Evolutionary conservation across 176 grass and related monocot genomes (phyloP).

Genomic region (Phoenix dactylifera): DNA sequence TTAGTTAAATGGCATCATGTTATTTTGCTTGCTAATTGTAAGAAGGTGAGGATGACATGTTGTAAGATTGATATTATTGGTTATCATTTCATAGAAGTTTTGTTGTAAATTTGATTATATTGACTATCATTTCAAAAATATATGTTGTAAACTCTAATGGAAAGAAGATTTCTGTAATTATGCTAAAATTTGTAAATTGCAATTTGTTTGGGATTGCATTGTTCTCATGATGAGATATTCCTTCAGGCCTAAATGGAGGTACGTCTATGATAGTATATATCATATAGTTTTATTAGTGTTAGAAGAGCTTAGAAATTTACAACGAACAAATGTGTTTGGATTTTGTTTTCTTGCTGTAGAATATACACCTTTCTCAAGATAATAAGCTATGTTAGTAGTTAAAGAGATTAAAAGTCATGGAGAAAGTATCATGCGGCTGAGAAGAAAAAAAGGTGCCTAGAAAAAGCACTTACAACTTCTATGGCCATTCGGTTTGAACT

Average conservation of each 20-base stretch:
- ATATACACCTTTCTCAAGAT: not conserved
- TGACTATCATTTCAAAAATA: too few relatives aligned
- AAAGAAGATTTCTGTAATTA: too few relatives aligned
- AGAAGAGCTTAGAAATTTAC: conserved; percentile 2
- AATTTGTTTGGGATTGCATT: conserved; percentile 68
- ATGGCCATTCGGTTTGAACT: conserved; percentile 57
- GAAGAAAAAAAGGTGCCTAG: conserved; percentile 64
- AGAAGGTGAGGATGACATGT: too few relatives aligned
- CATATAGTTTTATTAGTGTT: conserved; percentile 16
- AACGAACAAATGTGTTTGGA: conserved; percentile 22
- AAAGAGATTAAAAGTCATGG: conserved; percentile 31
- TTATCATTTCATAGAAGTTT: too few relatives aligned
- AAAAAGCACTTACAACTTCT: conserved; percentile 66
- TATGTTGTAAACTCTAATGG: too few relatives aligned
- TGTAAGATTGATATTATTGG: too few relatives aligned
- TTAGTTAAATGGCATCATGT: too few relatives aligned
- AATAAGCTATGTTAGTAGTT: not conserved
- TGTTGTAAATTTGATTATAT: too few relatives aligned
- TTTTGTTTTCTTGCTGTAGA: conserved; percentile 18
- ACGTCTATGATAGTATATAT: conserved; percentile 14
- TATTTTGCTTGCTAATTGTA: too few relatives aligned
- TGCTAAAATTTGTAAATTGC: too few relatives aligned
- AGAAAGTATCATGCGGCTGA: conserved; percentile 41
- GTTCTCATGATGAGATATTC: conserved; percentile 95
- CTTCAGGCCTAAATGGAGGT: conserved; percentile 90